Conservation (phyloP, 257 asterid species). For the Ehretia macrophylla region DNA sequence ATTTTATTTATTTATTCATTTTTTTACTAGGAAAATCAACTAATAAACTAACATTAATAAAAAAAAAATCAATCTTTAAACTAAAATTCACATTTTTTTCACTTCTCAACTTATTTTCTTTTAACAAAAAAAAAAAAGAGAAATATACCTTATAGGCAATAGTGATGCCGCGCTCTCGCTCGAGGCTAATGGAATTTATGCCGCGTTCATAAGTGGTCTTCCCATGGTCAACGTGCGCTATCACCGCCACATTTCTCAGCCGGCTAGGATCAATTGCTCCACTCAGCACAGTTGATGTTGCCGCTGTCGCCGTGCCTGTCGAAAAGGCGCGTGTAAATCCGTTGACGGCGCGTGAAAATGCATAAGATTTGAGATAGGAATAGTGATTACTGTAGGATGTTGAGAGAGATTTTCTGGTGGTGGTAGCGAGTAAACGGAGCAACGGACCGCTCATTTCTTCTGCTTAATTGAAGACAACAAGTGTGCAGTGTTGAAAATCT, state of each 20-base stretch:
- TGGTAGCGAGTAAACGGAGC: conserved; percentile 3
- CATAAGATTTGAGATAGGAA: background rate
- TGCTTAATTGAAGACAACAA: too few species aligned
- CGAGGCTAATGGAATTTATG: conserved; percentile 79
- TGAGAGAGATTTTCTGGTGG: background rate
- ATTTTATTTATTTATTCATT: too few species aligned
- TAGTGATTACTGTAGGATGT: background rate
- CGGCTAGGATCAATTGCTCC: conserved; percentile 47
- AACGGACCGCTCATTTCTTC: conserved; percentile 5
- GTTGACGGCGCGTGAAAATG: background rate
- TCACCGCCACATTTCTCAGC: conserved; percentile 89
- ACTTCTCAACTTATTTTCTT: background rate
- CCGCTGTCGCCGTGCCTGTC: conserved; percentile 35
- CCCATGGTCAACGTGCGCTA: conserved; percentile 98
- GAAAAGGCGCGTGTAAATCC: conserved; percentile 31
- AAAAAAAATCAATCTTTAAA: too few species aligned
- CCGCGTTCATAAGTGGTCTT: conserved; percentile 62
- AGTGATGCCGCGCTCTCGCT: conserved; percentile 96
- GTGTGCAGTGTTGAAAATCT: too few species aligned
- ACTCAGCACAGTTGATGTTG: conserved; percentile 33
- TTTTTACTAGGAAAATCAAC: too few species aligned
- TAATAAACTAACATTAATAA: too few species aligned
- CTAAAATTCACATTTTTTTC: background rate
- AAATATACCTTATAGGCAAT: conserved; percentile 77
- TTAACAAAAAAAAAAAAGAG: background rate